Base-by-base conservation (phyloP, 805 yeast genomes). In the Ogataea populi-albae region DNA sequence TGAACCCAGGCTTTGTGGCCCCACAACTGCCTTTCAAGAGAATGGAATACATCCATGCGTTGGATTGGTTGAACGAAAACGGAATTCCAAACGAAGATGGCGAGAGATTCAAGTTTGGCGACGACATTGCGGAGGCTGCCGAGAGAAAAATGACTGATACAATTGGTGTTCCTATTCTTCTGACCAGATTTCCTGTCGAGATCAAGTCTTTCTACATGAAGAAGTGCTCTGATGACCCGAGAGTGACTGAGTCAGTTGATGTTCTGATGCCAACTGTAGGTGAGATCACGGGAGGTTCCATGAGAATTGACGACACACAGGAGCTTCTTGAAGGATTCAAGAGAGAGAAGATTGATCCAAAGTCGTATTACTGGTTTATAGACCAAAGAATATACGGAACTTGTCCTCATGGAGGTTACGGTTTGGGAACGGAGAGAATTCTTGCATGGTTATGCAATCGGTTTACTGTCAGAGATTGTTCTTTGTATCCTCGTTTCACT, bases 211-310 rank as follows among this genome's bases (percentile, higher is more conserved):
- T 93, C 76, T 93, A 93, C 82, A 93, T 93, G 99, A 79, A 84
- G 69, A 86, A 80, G 64, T 86, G 95, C 65, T 58, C 62, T 5
- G 96, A 87, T 55, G 98, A 91, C 58, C 82, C 81, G 41, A 77
- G 96, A 57, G 97, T 93, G 55, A 93, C 99, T 38, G 98, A 94
- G 68, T 86, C 96, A 34, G 98, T 93, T 29, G 99, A 93, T 65
- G 96, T 93, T 23, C 74, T 93, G 61, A 89, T 93, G 96, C 99
- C 99, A 54, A 91, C 86, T 53, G 99, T 93, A 40, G 99, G 99
- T 61, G 99, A 93, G 69, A 84, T 93, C 56, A 86, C 95, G 30
- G 99, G 99, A 64, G 99, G 98, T 41, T 91, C 98, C 31, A 93
- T 93, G 99, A 89, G 99, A 77, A 88, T 87, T 49, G 78, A 74